Percentiles rank a stretch among this genome's conserved stretches.
phyloP scores from a whole-genome alignment of 768 basidiomycete species.

The Tephrocybe sp. region DNA sequence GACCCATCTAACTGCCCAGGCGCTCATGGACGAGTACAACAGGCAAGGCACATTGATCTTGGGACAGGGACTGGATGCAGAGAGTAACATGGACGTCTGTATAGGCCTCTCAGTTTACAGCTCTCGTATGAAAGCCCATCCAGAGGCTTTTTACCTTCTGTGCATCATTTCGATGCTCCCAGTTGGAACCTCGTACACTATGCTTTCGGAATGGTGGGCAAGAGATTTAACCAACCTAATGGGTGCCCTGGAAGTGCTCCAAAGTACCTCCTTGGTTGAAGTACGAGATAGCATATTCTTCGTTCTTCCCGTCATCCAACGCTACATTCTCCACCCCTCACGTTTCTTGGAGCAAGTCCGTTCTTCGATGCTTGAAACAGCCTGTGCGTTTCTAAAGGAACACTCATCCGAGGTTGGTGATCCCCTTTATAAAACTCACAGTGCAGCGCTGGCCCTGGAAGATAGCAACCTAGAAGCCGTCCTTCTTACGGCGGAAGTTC shows the following conservation, averaged over 20 bases:
- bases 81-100: constrained; percentile 9
- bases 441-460: constrained; percentile 6
- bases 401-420: constrained; percentile 7
- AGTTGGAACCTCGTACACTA: constrained; percentile 15
- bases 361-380: constrained; percentile 8
- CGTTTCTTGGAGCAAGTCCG: background rate
- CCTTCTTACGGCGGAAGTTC: background rate
- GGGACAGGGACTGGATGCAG: background rate
- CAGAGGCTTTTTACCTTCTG: constrained; percentile 8
- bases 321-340: too few relatives aligned
- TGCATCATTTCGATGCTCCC: constrained; percentile 24
- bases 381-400: constrained; percentile 13
- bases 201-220: too few relatives aligned
- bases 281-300: constrained; percentile 3
- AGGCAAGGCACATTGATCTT: too few relatives aligned
- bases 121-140: constrained; percentile 4
- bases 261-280: background rate
- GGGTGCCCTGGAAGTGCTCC: background rate
- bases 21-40: background rate
- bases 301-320: constrained; percentile 8
- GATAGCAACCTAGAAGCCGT: constrained; percentile 10
- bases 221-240: background rate
- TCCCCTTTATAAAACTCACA: constrained; percentile 10
- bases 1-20: background rate
- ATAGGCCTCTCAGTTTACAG: constrained; percentile 12